Base-by-base conservation (phyloP, 192 early-diverging fungal genomes). In the Coemansia sp. region DNA sequence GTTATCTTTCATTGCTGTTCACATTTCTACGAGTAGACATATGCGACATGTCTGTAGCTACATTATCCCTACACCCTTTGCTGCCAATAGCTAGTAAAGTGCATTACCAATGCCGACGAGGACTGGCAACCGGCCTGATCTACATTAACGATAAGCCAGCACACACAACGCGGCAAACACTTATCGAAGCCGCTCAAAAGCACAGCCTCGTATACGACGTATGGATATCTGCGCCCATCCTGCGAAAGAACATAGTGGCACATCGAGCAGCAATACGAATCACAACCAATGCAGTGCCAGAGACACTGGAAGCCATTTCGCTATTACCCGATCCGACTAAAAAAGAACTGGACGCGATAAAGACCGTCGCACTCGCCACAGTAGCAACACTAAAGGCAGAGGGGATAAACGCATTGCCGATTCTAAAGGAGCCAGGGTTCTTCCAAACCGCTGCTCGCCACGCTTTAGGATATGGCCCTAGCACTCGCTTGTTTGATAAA, bases 221-320 rank as follows among this genome's bases (percentile, higher is more conserved):
- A 21, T 76, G 74, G 74, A 63, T 62, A 59, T 45, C 27, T 8
- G 21, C 6, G 38, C 59, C 44, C 9, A 14, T 15, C 2, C 4
- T 36, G 2, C 55, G 55, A 15, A 61, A 19, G 11, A 72, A 46
- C 8, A 15, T 6, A 15, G 27, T 5, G 2, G 9, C 51, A 5
- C 14, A 23, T 4, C 70, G 76, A 0, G 77, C 72, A 2, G 68
- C 77, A 5, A 62, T 79, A 11, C 68, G 77, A 2, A 63, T 79
- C 38, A 70, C 64, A n/a, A 79, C 69, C 14, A 61, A 62, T 1
- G 37, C 32, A 0, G 45, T 74, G 0, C 77, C 77, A n/a, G 11
- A 32, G 5, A 62, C 68, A 1, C 14, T 79, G 2, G 27, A 36
- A 2, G 69, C 21, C 39, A 79, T 79, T 25, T 48, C 77, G 5